Evolutionary conservation across 2,329 filamentous ascomycete species (phyloP).

Genomic region (Cordyceps fumosorosea): DNA sequence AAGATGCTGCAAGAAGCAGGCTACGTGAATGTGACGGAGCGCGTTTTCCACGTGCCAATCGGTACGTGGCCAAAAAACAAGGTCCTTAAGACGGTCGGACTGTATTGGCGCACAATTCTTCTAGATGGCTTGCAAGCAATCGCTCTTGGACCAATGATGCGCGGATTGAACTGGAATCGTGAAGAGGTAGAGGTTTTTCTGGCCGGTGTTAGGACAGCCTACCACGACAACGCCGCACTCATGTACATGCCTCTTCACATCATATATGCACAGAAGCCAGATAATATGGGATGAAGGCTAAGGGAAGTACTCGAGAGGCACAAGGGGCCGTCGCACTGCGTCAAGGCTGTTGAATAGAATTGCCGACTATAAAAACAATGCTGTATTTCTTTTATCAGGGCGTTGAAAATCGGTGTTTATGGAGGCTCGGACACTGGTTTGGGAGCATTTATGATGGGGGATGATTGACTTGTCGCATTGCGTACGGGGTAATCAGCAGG

Average conservation of each 20-base stretch:
- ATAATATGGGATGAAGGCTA: conserved; percentile 2
- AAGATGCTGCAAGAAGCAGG: conserved; percentile 43
- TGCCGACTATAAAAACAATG: neutral
- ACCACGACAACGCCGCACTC: conserved; percentile 36
- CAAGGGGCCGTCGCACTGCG: neutral
- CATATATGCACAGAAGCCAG: conserved; percentile 47
- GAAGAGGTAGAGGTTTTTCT: conserved; percentile 44
- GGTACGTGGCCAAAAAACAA: conserved; percentile 49
- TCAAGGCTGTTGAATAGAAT: neutral
- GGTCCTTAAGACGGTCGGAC: conserved; percentile 43
- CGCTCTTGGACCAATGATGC: conserved; percentile 44
- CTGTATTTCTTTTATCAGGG: neutral
- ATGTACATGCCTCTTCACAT: conserved; percentile 52
- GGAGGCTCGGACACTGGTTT: neutral
- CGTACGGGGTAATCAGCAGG: neutral
- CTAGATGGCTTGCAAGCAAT: conserved; percentile 45
- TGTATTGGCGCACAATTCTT: conserved; percentile 45
- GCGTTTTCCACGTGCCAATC: conserved; percentile 45
- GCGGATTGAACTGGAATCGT: conserved; percentile 40
- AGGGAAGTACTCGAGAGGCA: neutral
- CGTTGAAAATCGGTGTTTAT: neutral
- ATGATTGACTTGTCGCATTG: neutral
- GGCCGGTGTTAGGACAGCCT: conserved; percentile 41
- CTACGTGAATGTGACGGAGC: conserved; percentile 45
- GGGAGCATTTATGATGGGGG: neutral